Percentiles rank a stretch among this genome's conserved stretches.
These are phyloP conservation scores for Orbilia brochopaga DNA, from an alignment of 2,329 filamentous ascomycete genomes.

Conservation along the genomic window DNA sequence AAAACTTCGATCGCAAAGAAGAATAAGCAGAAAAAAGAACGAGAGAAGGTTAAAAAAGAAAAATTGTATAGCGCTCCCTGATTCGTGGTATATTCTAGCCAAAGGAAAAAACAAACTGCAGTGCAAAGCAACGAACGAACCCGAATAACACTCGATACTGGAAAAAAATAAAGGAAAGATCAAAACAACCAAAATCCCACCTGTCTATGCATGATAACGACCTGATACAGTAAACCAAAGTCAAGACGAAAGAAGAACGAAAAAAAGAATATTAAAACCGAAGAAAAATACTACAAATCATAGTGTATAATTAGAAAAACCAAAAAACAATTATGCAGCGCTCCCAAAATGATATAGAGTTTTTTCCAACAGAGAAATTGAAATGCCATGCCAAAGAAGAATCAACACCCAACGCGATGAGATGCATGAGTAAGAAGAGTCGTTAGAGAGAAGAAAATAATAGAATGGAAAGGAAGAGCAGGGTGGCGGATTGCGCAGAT, in stretches of 20 bases:
- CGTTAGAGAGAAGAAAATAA: slow-evolving; percentile 22
- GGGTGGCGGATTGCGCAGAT: slow-evolving; percentile 17
- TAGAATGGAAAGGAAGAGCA: slow-evolving; percentile 1
- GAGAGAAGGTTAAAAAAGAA: slow-evolving; percentile 36
- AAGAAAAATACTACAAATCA: not conserved
- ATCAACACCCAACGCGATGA: slow-evolving; percentile 47
- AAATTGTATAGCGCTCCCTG: slow-evolving; percentile 44
- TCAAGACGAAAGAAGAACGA: slow-evolving; percentile 8
- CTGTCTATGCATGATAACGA: slow-evolving; percentile 48
- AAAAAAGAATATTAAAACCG: slow-evolving; percentile 19
- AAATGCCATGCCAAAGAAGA: slow-evolving; percentile 44
- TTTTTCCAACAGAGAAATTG: slow-evolving; percentile 28
- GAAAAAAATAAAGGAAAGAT: slow-evolving; percentile 14
- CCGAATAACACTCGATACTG: no score
- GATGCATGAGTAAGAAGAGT: slow-evolving; percentile 49
- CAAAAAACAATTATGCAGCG: slow-evolving; percentile 32
- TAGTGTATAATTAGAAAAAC: slow-evolving; percentile 20
- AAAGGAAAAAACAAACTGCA: slow-evolving; percentile 29
- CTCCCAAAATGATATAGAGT: slow-evolving; percentile 48
- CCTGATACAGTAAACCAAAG: slow-evolving; percentile 27
- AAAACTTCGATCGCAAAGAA: slow-evolving; percentile 2
- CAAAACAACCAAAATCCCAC: slow-evolving; percentile 43
- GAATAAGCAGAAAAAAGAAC: slow-evolving; percentile 10
- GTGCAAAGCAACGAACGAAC: not conserved
- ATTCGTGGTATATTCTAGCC: slow-evolving; percentile 50